Evolutionary conservation across 371 early-diverging fungal species (phyloP), one percentile per base, ranked within the genome.

Genomic region (Actinomortierella wolfii): DNA sequence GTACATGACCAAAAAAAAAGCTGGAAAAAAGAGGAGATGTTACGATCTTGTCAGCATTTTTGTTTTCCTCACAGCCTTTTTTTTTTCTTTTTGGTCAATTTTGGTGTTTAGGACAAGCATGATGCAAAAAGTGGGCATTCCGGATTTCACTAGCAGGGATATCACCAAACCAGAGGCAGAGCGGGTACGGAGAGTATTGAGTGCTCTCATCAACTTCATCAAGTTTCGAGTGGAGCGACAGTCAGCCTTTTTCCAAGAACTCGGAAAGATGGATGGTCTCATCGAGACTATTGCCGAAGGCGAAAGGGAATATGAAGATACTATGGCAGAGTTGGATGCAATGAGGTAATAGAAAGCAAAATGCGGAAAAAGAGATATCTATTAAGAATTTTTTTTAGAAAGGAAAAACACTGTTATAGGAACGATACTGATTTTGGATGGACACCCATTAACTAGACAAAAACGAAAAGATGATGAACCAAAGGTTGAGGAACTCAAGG

Each of bases 211-310:
- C 74, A 94, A 94, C 73, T 94, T 92, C 80, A 88, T 87, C 51
- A 93, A 90, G 79, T 94, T 94, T 70, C 76, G 93, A n/a, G 93
- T 92, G 56, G 91, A 93, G 60, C 79, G 86, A 17, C 65, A 79
- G 45, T 58, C 49, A 1, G 41, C 41, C 0, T 61, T 70, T 28
- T 55, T 46, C 21, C 34, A 57, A 13, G 51, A 49, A 21, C 41
- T 65, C 9, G n/a, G 43, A 21, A 49, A 59, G 28, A 46, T 61
- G n/a, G 71, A 65, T 20, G 58, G 54, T 1, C 18, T 70, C 13
- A 43, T 60, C n/a, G 54, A 52, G 11, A 29, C 34, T 18, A 53
- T 60, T 20, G 51, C 21, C 13, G 50, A 64, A 6, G 21, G 24
- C n/a, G 65, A 70, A 23, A 34, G 25, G 26, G 71, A 65, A n/a